Conservation (phyloP, 2,329 filamentous ascomycete species). For the Colletotrichum lindemuthianum region DNA sequence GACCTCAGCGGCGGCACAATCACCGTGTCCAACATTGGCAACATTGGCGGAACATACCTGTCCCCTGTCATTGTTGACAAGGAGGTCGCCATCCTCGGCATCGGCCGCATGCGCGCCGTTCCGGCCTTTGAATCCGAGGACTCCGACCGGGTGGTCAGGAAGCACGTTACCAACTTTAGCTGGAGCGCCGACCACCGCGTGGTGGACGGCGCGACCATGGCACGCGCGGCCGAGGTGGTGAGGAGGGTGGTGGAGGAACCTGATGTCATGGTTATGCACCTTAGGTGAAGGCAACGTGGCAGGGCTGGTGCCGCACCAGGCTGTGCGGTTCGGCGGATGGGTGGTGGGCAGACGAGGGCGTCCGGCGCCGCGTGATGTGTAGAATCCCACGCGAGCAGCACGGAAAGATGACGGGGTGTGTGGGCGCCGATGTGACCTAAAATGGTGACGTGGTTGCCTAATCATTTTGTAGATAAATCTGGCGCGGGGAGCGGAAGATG, state of each 20-base stretch:
- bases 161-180: conserved; percentile 88
- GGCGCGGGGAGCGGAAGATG: not conserved
- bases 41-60: conserved; percentile 91
- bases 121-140: conserved; percentile 75
- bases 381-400: no score
- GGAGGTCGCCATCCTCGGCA: conserved; percentile 90
- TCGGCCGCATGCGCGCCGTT: conserved; percentile 82
- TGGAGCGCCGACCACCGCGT: conserved; percentile 97
- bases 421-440: no score
- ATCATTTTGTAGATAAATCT: conserved; percentile 14
- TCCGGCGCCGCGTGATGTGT: conserved; percentile 16
- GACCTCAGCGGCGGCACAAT: conserved; percentile 91
- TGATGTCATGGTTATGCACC: conserved; percentile 84
- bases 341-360: not conserved
- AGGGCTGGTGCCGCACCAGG: not conserved
- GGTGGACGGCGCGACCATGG: conserved; percentile 94
- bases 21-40: conserved; percentile 96
- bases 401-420: no score
- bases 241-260: conserved; percentile 83
- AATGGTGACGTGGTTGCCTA: not conserved
- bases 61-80: conserved; percentile 90
- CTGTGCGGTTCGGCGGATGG: not conserved
- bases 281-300: conserved; percentile 63
- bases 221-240: conserved; percentile 86
- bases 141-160: conserved; percentile 70